Evolutionary conservation across 2,329 filamentous ascomycete species (phyloP).

Genomic region (Fusarium phyllophilum): DNA sequence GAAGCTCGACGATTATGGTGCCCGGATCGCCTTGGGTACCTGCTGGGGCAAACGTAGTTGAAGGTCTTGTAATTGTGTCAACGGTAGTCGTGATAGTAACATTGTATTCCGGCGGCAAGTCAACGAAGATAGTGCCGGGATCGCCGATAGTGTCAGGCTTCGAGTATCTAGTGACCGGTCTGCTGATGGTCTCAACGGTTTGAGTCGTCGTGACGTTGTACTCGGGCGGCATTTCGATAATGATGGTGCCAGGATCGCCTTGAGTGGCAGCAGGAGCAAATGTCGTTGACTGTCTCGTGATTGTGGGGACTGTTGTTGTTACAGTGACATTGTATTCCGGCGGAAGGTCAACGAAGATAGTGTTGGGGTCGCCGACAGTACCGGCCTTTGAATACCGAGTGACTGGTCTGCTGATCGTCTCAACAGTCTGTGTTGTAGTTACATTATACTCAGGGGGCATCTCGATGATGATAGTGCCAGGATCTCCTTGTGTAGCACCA

Average conservation of each 20-base stretch:
- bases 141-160: neutral
- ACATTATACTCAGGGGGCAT: conserved; percentile 8
- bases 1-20: conserved; percentile 15
- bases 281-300: neutral
- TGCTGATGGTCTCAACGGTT: conserved; percentile 9
- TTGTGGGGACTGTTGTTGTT: conserved; percentile 7
- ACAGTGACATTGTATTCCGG: conserved; percentile 15
- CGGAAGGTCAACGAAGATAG: conserved; percentile 15
- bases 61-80: conserved; percentile 2
- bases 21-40: conserved; percentile 11
- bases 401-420: conserved; percentile 6
- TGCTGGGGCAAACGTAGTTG: conserved; percentile 15
- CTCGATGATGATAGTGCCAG: conserved; percentile 11
- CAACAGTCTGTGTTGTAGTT: conserved; percentile 13
- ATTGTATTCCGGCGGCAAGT: conserved; percentile 20
- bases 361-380: conserved; percentile 8
- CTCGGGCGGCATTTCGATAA: conserved; percentile 14
- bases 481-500: conserved; percentile 10
- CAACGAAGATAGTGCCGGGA: conserved; percentile 7
- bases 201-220: conserved; percentile 18
- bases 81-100: conserved; percentile 9
- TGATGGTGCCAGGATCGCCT: conserved; percentile 20
- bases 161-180: conserved; percentile 3
- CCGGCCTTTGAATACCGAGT: conserved; percentile 5
- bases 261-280: conserved; percentile 9